These are phyloP conservation scores for Ulota crispa DNA, from an alignment of 225 moss, liverwort and hornwort genomes.

Conservation along the genomic window DNA sequence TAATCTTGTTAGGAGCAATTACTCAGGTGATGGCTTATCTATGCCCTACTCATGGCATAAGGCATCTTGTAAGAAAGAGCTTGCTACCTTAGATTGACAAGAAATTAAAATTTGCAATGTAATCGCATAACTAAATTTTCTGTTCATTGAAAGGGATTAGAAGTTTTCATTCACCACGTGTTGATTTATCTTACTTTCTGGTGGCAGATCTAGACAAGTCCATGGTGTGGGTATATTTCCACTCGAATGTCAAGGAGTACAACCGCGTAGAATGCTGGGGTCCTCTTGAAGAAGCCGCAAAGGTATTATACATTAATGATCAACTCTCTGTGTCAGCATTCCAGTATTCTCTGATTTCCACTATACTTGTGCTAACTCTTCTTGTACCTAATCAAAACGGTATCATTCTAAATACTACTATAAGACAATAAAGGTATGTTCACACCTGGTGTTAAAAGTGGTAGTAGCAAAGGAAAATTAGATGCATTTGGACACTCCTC, in stretches of 20 bases:
- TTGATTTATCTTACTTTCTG: background rate
- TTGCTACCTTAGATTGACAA: background rate
- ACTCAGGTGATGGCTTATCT: background rate
- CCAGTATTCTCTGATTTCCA: background rate
- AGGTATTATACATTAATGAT: slow-evolving; percentile 36
- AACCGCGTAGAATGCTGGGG: slow-evolving; percentile 91
- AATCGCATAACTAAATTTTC: background rate
- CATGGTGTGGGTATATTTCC: slow-evolving; percentile 94
- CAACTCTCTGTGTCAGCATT: background rate
- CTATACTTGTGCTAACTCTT: background rate
- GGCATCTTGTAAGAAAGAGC: background rate
- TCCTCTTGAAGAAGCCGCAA: slow-evolving; percentile 71
- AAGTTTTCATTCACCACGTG: background rate
- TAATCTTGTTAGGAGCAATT: background rate
- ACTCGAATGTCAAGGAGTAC: slow-evolving; percentile 78
- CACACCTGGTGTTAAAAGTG: too few relatives aligned
- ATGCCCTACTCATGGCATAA: background rate
- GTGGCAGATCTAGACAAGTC: slow-evolving; percentile 59
- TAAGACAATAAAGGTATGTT: too few relatives aligned
- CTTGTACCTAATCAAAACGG: background rate
- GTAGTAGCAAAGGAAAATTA: too few relatives aligned
- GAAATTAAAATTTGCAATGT: background rate
- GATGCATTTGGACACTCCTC: too few relatives aligned
- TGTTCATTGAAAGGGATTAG: background rate
- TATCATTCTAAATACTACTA: background rate